These are phyloP conservation scores for Salix koriyanagi DNA, from an alignment of 345 rosid species.

Conservation along the genomic window DNA sequence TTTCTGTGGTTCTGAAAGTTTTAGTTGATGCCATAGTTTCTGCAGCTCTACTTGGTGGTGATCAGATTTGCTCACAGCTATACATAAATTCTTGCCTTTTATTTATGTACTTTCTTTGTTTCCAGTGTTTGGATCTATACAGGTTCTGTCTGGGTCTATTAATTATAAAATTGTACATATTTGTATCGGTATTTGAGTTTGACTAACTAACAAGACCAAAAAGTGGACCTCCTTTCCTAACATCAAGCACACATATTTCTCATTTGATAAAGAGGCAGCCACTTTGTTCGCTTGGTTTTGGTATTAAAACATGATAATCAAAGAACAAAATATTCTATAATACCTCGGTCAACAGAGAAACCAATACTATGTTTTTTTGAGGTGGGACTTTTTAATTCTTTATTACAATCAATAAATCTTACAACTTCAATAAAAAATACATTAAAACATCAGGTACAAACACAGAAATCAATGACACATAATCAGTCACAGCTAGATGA, in stretches of 20 bases:
- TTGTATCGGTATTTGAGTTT: not conserved
- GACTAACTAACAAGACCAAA: not conserved
- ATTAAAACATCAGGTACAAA: not conserved
- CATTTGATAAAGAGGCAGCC: not conserved
- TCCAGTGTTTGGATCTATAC: not conserved
- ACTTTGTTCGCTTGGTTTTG: not conserved
- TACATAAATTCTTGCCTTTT: not conserved
- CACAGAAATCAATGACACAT: not conserved
- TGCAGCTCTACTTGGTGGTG: not conserved
- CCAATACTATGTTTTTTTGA: not conserved
- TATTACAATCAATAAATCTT: not conserved
- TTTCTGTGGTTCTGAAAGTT: not conserved
- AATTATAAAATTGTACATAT: no score
- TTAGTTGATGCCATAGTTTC: not conserved
- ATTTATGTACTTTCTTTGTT: not conserved
- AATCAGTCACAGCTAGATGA: not conserved
- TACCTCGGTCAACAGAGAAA: not conserved
- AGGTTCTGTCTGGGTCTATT: not conserved
- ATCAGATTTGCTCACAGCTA: not conserved
- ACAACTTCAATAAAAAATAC: not conserved
- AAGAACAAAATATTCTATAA: not conserved
- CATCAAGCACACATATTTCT: not conserved
- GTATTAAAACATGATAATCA: not conserved
- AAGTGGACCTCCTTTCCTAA: not conserved
- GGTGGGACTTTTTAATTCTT: not conserved